A percentile compares a stretch with the other conserved stretches of the same genome.
Conservation (phyloP, 202 grass and related monocot species). For the Schoenoplectus triqueter region DNA sequence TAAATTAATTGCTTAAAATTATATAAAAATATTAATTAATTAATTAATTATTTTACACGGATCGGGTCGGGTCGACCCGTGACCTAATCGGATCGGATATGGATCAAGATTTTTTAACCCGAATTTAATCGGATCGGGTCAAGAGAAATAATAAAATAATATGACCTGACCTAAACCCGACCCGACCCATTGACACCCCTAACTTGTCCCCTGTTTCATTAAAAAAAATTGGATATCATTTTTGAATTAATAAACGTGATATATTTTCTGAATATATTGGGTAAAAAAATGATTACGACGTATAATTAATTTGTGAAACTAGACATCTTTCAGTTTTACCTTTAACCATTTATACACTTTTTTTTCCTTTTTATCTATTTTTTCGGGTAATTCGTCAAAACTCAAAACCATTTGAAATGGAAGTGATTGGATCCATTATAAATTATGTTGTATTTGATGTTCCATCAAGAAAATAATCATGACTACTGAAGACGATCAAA, state of each 20-base stretch:
- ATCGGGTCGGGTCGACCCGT: no score
- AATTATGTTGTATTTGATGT: background rate
- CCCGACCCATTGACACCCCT: no score
- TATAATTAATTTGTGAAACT: background rate
- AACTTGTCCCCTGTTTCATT: background rate
- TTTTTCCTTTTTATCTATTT: background rate
- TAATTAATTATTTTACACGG: no score
- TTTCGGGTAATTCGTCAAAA: background rate
- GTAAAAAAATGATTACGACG: background rate
- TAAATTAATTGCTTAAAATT: no score
- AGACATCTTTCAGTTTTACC: background rate
- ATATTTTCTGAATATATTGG: background rate
- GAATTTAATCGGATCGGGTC: no score
- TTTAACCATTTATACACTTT: background rate
- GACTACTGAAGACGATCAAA: background rate
- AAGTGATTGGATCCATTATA: background rate
- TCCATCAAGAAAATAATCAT: background rate
- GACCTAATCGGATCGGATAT: no score
- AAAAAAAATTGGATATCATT: background rate
- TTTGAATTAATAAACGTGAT: background rate
- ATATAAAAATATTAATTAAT: no score
- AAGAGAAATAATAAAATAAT: no score
- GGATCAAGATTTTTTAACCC: no score
- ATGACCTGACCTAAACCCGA: no score
- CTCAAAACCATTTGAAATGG: background rate